Base-by-base conservation (phyloP, 805 yeast genomes). In the Allodekkera sacchari region DNA sequence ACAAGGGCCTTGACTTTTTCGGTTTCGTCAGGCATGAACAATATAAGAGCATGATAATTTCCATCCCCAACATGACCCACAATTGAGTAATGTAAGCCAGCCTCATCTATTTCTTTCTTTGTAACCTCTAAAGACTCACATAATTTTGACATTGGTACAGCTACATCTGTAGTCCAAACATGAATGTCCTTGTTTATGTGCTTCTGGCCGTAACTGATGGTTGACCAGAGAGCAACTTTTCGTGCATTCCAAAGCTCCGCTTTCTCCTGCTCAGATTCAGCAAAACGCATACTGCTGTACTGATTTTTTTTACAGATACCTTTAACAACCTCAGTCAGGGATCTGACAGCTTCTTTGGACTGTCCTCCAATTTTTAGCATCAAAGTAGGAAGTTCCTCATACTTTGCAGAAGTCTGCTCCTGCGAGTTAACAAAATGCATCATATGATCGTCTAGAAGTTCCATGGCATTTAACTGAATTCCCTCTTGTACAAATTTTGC, bases 41-140 rank as follows among this genome's bases (percentile, higher is more conserved):
- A 47, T 15, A 55, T 45, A 36, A 83, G 67, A 10, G 83, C 81
- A 50, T 85, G 95, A 61, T 85, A 83, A 57, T 85, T 85, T 17
- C 95, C 95, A 55, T 85, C 95, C 9, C 95, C 95, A 19, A 81
- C 85, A 53, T 85, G 95, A 4, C 94, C 95, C 50, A 85, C 75
- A 17, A 81, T 68, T 5, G 88, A 71, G 12, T 79, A 77, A 10
- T 56, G 43, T 33, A 82, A 59, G 0, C 85, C 87, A 22, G 71
- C 65, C 5, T 57, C 46, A 12, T 59, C 66, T 55, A 84, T 68
- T 45, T 83, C 84, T 6, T 65, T 63, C 45, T 80, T 71, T 2
- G 89, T 77, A 34, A 70, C 76, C 23, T 65, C 56, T 21, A 85
- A 63, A 13, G 82, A 73, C 8, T 65, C 58, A 1, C 83, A 66